Evolutionary conservation across 1,284 basidiomycete species (phyloP).

Genomic region (Irpex lacteus): DNA sequence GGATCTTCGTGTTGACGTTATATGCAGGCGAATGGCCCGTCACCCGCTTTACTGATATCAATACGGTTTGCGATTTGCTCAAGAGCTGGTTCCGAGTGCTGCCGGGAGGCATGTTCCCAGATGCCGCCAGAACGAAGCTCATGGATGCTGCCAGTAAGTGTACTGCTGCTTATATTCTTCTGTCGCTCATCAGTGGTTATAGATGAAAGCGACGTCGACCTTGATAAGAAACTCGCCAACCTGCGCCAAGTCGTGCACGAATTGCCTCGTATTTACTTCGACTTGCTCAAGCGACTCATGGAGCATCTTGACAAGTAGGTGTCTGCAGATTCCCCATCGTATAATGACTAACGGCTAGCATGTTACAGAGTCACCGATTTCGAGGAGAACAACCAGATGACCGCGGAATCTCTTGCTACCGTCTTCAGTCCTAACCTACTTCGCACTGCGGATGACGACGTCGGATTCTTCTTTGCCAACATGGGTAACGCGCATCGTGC

Average conservation of each 20-base stretch:
- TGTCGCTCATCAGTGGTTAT: neutral
- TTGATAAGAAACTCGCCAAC: conserved; percentile 61
- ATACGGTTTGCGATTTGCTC: conserved; percentile 77
- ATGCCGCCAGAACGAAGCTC: conserved; percentile 62
- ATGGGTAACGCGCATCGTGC: conserved; percentile 75
- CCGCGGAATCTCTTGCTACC: conserved; percentile 75
- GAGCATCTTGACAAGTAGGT: conserved; percentile 80
- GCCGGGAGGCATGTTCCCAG: conserved; percentile 75
- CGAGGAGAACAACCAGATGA: conserved; percentile 86
- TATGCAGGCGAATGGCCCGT: conserved; percentile 59
- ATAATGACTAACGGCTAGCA: conserved; percentile 8
- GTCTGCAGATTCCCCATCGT: neutral
- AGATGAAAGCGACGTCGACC: conserved; percentile 25
- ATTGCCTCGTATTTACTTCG: conserved; percentile 70
- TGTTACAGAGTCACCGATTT: conserved; percentile 70
- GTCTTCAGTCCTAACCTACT: conserved; percentile 80
- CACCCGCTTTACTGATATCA: conserved; percentile 61
- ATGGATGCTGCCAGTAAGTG: conserved; percentile 68
- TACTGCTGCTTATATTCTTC: neutral
- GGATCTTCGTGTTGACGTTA: neutral
- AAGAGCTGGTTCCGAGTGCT: conserved; percentile 82
- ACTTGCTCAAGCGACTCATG: conserved; percentile 68
- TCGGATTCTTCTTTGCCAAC: conserved; percentile 71
- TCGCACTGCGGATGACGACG: conserved; percentile 69
- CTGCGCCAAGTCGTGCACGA: conserved; percentile 66